phyloP scores from a whole-genome alignment of 495 filamentous ascomycete genomes.

The Penicillium coprophilum region DNA sequence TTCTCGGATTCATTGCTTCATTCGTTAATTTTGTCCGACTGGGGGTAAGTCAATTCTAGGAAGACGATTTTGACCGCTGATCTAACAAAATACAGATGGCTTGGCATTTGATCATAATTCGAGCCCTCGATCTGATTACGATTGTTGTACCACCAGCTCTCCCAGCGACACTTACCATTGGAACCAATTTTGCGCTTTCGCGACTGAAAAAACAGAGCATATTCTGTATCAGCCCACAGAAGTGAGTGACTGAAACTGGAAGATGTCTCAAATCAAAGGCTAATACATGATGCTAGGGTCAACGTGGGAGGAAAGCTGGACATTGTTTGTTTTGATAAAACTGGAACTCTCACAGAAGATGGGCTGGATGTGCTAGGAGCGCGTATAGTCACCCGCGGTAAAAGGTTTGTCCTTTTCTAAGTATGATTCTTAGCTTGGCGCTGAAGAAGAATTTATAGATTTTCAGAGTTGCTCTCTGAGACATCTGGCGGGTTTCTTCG shows the following conservation, averaged over 20 bases:
- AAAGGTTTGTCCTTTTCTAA: conserved; percentile 33
- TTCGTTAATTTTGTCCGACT: conserved; percentile 90
- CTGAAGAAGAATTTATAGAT: conserved; percentile 34
- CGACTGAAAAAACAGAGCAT: conserved; percentile 84
- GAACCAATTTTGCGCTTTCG: conserved; percentile 89
- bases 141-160: conserved; percentile 97
- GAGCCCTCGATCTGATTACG: conserved; percentile 93
- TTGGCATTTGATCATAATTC: conserved; percentile 86
- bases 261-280: background rate
- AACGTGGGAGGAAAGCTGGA: conserved; percentile 97
- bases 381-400: conserved; percentile 66
- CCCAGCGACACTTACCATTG: conserved; percentile 95
- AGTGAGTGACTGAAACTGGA: conserved; percentile 34
- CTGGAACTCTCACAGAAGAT: conserved; percentile 95
- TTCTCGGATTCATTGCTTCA: conserved; percentile 83
- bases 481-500: conserved; percentile 51
- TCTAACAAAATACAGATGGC: conserved; percentile 49
- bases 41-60: conserved; percentile 45
- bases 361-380: conserved; percentile 93
- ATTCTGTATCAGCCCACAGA: conserved; percentile 96
- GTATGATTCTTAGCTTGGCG: background rate
- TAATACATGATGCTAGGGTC: conserved; percentile 51
- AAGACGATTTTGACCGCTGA: conserved; percentile 21
- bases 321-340: conserved; percentile 98
- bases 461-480: conserved; percentile 61